Evolutionary conservation across 495 filamentous ascomycete genomes (phyloP), one percentile per base, ranked within the genome.

Genomic region (Tuber calosporum): DNA sequence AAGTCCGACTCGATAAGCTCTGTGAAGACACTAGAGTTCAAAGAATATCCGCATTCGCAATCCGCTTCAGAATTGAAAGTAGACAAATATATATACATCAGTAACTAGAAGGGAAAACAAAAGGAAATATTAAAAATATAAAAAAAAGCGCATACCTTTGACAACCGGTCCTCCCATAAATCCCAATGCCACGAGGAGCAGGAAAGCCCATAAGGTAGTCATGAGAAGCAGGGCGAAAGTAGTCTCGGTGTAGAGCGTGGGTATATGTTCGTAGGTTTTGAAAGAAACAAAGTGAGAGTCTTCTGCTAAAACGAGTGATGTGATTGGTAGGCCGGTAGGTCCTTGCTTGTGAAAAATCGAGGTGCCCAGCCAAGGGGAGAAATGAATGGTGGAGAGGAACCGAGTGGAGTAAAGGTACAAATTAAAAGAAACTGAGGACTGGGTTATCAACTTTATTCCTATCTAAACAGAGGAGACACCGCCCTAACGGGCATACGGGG

Each of bases 11-110:
- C 90, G 73, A 91, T 76, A 13, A 90, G 69, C 71, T 92, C 88
- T 34, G 90, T 93, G 80, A 89, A 92, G 67, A 90, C 76, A 13
- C 84, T 82, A 45, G 75, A 75, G 70, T 85, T 86, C 70, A 86
- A 82, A 48, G 81, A 81, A 80, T 92, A 93, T 43, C 91, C 91
- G 80, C 91, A 93, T 81, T 91, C 89, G 84, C 90, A 93, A 75
- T 86, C 84, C 20, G 88, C 88, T 68, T 71, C 39, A 66, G 72
- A 74, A 9, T 72, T 53, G 15, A 39, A 42, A 30, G 53, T 6
- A 34, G n/a, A 62, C 4, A 17, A 62, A 62, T 62, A 62, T 62
- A 34, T 30, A 30, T 36, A 20, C 36, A 36, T 34, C 26, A 38
- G 40, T 48, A 17, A n/a, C 11, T 17, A 22, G 62, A 22, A 42